Base-by-base conservation (phyloP, 192 early-diverging fungal genomes). In the Backusella morwellensis region DNA sequence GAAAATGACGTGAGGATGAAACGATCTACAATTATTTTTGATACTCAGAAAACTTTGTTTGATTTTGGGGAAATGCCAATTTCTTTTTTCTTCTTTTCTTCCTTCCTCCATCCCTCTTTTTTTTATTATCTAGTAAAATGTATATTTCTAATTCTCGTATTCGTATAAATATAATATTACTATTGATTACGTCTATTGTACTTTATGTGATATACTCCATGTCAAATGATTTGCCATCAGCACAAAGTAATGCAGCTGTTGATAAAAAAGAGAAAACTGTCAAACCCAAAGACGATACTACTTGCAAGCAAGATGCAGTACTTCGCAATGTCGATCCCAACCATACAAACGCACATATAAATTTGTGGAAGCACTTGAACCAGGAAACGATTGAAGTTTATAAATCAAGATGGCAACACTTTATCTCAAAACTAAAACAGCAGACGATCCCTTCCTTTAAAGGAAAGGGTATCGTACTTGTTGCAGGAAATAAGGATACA, bases 401-500 rank as follows among this genome's bases (percentile, higher is more conserved):
- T n/a, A 42, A 66, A 32, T 50, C 75, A 6, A 67, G 75, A 29
- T 82, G 81, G 81, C 68, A 78, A 26, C 7, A 50, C 4, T 82
- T 82, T 35, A 52, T 82, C 1, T 8, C 34, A 11, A 17, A 56
- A 5, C 47, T 75, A 34, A 63, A 67, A n/a, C 7, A 70, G 6
- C 26, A 70, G 42, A 6, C 67, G 1, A 68, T 68, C 26, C 41
- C 41, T 47, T 34, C 35, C 17, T 77, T 77, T 44, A 68, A 74
- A 66, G 80, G 72, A 17, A 42, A 70, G 15, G 81, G 81, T 23
- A 78, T 82, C 17, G 81, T 82, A 6, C 40, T 82, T 21, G 76
- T 77, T 35, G 76, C 81, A 21, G 81, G 81, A 54, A 82, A 82
- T 52, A 73, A 59, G 6, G 81, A 82, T 47, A 82, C 81, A 5